A percentile compares a stretch with the other conserved stretches of the same genome.
Evolutionary conservation across 1,284 basidiomycete genomes (phyloP).

Genomic region (Cystobasidium pallidum): DNA sequence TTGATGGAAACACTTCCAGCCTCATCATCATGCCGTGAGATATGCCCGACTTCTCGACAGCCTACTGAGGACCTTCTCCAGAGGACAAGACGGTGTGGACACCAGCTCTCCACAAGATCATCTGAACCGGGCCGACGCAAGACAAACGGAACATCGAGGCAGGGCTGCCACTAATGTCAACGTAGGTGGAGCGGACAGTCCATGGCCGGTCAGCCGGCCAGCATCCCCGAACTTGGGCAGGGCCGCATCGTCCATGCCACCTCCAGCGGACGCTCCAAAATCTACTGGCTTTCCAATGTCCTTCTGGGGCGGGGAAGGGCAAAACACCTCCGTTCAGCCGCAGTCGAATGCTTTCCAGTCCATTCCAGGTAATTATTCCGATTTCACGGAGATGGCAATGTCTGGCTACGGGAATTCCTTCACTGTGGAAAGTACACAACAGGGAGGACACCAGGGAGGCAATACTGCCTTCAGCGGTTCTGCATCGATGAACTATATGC

Average conservation of each 20-base stretch:
- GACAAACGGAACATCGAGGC: background rate
- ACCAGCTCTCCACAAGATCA: slow-evolving; percentile 26
- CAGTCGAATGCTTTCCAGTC: background rate
- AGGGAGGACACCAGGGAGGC: background rate
- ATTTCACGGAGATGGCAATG: background rate
- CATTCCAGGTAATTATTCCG: slow-evolving; percentile 7
- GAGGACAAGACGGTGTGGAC: slow-evolving; percentile 46
- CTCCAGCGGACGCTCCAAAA: slow-evolving; percentile 9
- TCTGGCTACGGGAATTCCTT: background rate
- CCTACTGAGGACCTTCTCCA: slow-evolving; percentile 49
- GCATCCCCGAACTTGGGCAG: slow-evolving; percentile 1
- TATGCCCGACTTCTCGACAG: slow-evolving; percentile 51
- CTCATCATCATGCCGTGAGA: slow-evolving; percentile 50
- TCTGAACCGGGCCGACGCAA: background rate
- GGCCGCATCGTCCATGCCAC: background rate
- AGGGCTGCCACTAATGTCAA: background rate
- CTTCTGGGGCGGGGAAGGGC: slow-evolving; percentile 2
- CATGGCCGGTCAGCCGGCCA: slow-evolving; percentile 19
- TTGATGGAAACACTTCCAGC: slow-evolving; percentile 15
- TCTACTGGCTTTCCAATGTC: slow-evolving; percentile 3
- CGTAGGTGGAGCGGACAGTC: slow-evolving; percentile 9
- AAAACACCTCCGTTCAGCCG: background rate
- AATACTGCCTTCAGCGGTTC: background rate
- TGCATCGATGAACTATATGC: slow-evolving; percentile 3
- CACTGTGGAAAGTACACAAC: background rate